These are phyloP conservation scores for Funneliformis mosseae DNA, from an alignment of 192 early-diverging fungal genomes.

Conservation along the genomic window DNA sequence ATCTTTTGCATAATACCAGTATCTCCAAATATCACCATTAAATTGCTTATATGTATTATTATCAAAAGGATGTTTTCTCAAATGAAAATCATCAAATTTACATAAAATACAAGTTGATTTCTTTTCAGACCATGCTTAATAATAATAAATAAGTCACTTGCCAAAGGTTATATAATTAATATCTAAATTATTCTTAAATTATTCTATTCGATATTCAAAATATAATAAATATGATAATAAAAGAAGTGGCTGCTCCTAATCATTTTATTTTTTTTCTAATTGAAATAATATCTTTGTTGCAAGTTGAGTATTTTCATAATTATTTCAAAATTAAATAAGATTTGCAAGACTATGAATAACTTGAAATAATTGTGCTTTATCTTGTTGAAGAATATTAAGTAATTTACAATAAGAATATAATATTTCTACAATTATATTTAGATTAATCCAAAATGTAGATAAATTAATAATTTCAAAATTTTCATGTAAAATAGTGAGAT, in stretches of 20 bases:
- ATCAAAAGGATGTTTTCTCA: slow-evolving; percentile 6
- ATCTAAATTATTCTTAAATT: neutral
- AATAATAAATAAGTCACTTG: too few species aligned
- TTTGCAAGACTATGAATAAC: neutral
- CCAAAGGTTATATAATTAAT: too few species aligned
- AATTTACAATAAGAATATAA: neutral
- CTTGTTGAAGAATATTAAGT: neutral
- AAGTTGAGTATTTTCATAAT: neutral
- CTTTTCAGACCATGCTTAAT: too few species aligned
- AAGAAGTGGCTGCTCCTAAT: neutral
- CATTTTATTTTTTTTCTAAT: neutral
- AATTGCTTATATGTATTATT: too few species aligned
- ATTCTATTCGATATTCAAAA: neutral
- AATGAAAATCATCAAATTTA: neutral
- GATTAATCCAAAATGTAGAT: neutral
- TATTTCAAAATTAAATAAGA: neutral
- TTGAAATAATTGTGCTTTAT: neutral
- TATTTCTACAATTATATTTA: neutral
- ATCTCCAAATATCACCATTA: neutral
- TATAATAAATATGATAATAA: neutral
- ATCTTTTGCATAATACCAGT: neutral
- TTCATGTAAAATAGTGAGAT: neutral
- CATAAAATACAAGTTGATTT: neutral
- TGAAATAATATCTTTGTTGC: neutral
- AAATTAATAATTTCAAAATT: slow-evolving; percentile 12